Base-by-base conservation (phyloP, 495 filamentous ascomycete genomes). In the Apodospora peruviana region DNA sequence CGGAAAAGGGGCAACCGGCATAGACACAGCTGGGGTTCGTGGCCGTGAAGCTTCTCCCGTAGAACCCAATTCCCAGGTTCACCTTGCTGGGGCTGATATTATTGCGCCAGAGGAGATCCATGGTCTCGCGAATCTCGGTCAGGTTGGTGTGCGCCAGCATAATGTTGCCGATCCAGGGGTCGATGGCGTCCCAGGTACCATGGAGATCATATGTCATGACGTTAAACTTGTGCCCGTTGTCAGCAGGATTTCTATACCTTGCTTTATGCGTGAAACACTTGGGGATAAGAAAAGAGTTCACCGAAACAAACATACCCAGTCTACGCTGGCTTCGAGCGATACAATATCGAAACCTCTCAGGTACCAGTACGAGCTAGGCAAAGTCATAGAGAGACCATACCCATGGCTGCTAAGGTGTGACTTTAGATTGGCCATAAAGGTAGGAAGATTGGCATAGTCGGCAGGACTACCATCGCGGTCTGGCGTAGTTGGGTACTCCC, bases 131-230 rank as follows among this genome's bases (percentile, higher is more conserved):
- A 53, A 82, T 80, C 53, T 82, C 78, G 2, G 78, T 79, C 3
- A 80, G 37, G 52, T 82, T 81, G 3, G 76, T 80, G 53, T 82
- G 78, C 0, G 68, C 56, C 4, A 62, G 44, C 0, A 73, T 51
- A 34, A 62, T 53, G 2, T 58, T 44, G 10, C 68, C 71, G 23
- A 53, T 61, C 36, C 9, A 62, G 5, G 39, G 20, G 37, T 54
- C 47, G 7, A 18, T 47, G 3, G 19, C 9, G 29, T 65, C 58
- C 54, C 62, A 65, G 2, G 40, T 45, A 2, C 66, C 61, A 40
- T 65, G 68, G 2, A 78, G 40, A 54, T 79, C 74, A 48, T 81
- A 82, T 0, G 57, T 61, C 79, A 84, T 83, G 14, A 81, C 9
- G 48, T 82, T 81, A 42, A 76, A 74, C n/a, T n/a, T n/a, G n/a